Evolutionary conservation across 2,329 filamentous ascomycete species (phyloP), one percentile per base, ranked within the genome.

Genomic region (Diaporthe eres): DNA sequence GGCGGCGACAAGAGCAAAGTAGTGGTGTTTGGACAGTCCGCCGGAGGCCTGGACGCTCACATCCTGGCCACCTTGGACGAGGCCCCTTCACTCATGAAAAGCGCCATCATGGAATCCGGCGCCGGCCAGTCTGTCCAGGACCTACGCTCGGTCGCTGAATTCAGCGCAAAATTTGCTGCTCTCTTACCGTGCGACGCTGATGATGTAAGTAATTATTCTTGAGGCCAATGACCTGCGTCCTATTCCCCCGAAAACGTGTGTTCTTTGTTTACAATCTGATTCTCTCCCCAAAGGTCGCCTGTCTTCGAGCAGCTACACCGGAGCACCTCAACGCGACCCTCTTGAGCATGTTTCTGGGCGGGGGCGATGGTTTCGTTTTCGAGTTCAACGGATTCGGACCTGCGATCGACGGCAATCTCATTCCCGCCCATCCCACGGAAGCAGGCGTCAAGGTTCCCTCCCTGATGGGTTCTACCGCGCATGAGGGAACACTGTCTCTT

Each of bases 1-100:
- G 84, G 87, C 12, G 88, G 88, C 1, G 84, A 88, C 75, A 84
- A 85, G 28, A 22, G 44, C 19, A 58, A 72, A 2, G 60, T 72
- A 4, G 57, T 65, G 37, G 22, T 63, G 79, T 79, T 74, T 44
- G 79, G 76, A 55, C 25, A 55, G 34, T 55, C 68, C 15, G 60
- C 60, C 39, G 60, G 60, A 47, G 60, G 60, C 37, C 3, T 63
- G 60, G 60, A 63, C 39, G n/a, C 60, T 31, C 60, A 63, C 39
- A 63, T 63, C 39, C 60, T 82, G 39, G 77, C 78, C 17, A 80
- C 80, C 9, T 72, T 81, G 17, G 80, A 81, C 2, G 78, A 81
- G 61, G 79, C 80, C 13, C 60, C 76, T 9, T 34, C 71, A 13
- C 75, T 82, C 5, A 77, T 81, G 31, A 60, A 72, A 17, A 77